Evolutionary conservation across 2,329 filamentous ascomycete genomes (phyloP), one percentile per base, ranked within the genome.

Genomic region (Aspergillus sp.): DNA sequence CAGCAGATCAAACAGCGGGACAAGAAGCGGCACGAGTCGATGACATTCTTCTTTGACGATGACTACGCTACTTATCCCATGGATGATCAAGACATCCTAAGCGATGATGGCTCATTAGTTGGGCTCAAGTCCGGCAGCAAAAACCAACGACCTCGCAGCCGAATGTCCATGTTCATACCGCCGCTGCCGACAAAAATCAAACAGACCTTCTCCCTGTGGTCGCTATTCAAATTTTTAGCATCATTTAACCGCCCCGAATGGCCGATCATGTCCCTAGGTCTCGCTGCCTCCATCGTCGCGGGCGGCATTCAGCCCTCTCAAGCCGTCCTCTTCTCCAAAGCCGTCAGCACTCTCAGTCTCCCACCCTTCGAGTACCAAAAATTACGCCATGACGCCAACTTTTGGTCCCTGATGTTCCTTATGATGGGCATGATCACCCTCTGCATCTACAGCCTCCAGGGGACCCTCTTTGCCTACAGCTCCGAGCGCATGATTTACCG

Each of bases 321-420:
- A 69, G 83, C 89, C 62, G 85, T 96, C 62, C 89, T 97, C 77
- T 93, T 96, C 68, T 89, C 92, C 68, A 96, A 96, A 75, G 84
- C 91, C 58, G 92, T 97, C 73, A 84, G 86, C 62, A 86, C 86
- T 4, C 81, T 93, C 7, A 84, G 87, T 5, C 77, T 87, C 11
- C 84, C 81, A 21, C 77, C 79, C 7, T 74, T 67, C 39, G 81
- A 82, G 71, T 84, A 81, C 47, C 73, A 73, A 32, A 73, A 85
- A 51, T 81, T 94, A 53, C 85, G 87, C 64, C 80, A 83, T 38
- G 84, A 92, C 60, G 86, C 88, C 25, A 86, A 91, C 70, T 96
- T 96, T 76, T 96, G 91, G 91, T 88, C 86, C 59, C 80, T 86
- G 67, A 96, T 96, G 91, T 96, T 88, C 74, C 83, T 92, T 64